phyloP scores from a whole-genome alignment of 176 grass and related monocot species.

The Chrysopogon serrulatus region DNA sequence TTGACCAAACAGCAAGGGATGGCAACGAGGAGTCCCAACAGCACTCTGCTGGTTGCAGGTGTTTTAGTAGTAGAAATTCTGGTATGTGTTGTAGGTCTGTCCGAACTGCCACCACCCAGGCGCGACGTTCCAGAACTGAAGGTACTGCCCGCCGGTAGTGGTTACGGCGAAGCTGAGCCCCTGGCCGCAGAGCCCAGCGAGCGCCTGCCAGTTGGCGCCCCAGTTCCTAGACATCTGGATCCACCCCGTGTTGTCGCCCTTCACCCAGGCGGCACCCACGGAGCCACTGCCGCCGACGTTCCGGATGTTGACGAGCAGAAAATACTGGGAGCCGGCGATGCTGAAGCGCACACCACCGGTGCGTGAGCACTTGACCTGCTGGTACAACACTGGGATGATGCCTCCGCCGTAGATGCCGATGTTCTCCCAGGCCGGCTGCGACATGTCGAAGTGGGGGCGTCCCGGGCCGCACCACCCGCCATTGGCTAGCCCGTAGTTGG shows the following conservation, averaged over 20 bases:
- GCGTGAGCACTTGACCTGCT: slow-evolving; percentile 42
- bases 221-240: slow-evolving; percentile 38
- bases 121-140: slow-evolving; percentile 25
- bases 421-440: slow-evolving; percentile 49
- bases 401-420: slow-evolving; percentile 32
- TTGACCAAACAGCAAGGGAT: background rate
- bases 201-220: slow-evolving; percentile 58
- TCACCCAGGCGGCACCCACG: slow-evolving; percentile 5
- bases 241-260: slow-evolving; percentile 32
- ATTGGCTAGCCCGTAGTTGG: slow-evolving; percentile 40
- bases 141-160: slow-evolving; percentile 31
- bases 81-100: slow-evolving; percentile 24
- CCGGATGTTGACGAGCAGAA: slow-evolving; percentile 42
- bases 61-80: slow-evolving; percentile 47
- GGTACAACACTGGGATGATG: slow-evolving; percentile 49
- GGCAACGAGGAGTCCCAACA: background rate
- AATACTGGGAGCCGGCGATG: slow-evolving; percentile 36
- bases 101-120: slow-evolving; percentile 49
- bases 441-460: slow-evolving; percentile 57
- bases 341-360: slow-evolving; percentile 35
- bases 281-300: slow-evolving; percentile 54
- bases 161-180: slow-evolving; percentile 48
- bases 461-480: slow-evolving; percentile 65
- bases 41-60: background rate
- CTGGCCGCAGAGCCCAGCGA: slow-evolving; percentile 27